A percentile compares a stretch with the other conserved stretches of the same genome.
These are phyloP conservation scores for Tetragonia tetragonoides DNA, from an alignment of 148 eudicot species.

Conservation along the genomic window DNA sequence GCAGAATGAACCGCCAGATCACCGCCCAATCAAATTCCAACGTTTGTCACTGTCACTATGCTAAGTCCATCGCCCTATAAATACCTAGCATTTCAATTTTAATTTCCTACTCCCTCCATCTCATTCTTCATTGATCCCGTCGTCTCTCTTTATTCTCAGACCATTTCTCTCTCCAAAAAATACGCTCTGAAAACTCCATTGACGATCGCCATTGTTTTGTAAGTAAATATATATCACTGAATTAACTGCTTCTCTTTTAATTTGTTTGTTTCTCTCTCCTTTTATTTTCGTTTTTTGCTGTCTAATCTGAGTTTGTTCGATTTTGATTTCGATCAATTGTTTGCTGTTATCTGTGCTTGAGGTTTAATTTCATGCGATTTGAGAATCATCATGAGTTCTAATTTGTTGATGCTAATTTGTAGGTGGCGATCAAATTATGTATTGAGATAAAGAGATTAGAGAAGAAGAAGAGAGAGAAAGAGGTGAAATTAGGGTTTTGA, in stretches of 20 bases:
- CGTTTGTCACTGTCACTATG: too few relatives aligned
- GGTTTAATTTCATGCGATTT: too few relatives aligned
- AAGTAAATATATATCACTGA: neutral
- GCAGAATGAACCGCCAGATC: too few relatives aligned
- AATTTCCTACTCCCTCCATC: neutral
- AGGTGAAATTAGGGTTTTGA: neutral
- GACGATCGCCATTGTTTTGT: neutral
- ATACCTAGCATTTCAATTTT: too few relatives aligned
- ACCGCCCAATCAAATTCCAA: too few relatives aligned
- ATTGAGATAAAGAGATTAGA: neutral
- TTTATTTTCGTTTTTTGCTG: too few relatives aligned
- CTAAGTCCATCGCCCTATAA: too few relatives aligned
- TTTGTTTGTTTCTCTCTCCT: too few relatives aligned
- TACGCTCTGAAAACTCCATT: slow-evolving; percentile 12
- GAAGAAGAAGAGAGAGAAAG: neutral
- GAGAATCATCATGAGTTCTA: too few relatives aligned
- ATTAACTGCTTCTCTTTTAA: too few relatives aligned
- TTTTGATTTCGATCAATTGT: neutral
- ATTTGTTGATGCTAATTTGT: neutral
- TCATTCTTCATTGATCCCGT: neutral
- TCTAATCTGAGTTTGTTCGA: too few relatives aligned
- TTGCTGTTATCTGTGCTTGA: neutral
- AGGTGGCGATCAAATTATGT: slow-evolving; percentile 5
- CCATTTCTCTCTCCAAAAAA: neutral
- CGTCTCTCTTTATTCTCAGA: neutral